Base-by-base conservation (phyloP, 2,329 filamentous ascomycete genomes). In the Capronia epimyces region DNA sequence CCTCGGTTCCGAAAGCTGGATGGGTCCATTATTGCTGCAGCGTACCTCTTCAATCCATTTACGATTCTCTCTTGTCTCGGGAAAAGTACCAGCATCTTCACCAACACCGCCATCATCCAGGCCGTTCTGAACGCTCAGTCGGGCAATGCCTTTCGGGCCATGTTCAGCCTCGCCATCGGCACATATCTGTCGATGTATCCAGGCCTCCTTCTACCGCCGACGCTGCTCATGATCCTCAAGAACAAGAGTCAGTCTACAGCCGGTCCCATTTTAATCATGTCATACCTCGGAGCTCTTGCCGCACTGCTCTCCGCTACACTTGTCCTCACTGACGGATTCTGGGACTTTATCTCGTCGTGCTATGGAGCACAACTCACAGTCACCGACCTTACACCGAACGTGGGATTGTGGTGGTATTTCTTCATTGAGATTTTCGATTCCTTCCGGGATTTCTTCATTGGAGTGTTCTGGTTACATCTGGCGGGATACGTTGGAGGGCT, bases 371-470 rank as follows among this genome's bases (percentile, higher is more conserved):
- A 95, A 62, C 78, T 98, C 31, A 82, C 93, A 1, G 79, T 98
- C 2, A 88, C 89, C 7, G 93, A 98, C 65, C 77, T 98, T 34
- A 94, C 91, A 0, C 93, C 93, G 10, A 98, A 97, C 60, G 86
- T 94, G 24, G 93, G 93, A 1, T 76, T 98, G 1, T 98, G 93
- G 93, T 98, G 93, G 93, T 98, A 98, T 71, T 98, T 98, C 72
- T 97, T 98, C 66, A 95, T 94, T 60, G 91, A 98, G 67, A 98
- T 98, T 83, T 98, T 98, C 67, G 93, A 98, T 71, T 91, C 90
- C 1, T 98, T 98, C 77, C 81, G 93, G 32, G 84, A 86, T 61
- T 98, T 98, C 76, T 98, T 97, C 76, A 80, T 98, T 2, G 93
- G 87, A 48, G 90, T 98, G 43, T 98, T 98, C 73, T 97, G 94